These are phyloP conservation scores for Eimeria zaria DNA, from an alignment of 169 alveolate species.

Conservation along the genomic window DNA sequence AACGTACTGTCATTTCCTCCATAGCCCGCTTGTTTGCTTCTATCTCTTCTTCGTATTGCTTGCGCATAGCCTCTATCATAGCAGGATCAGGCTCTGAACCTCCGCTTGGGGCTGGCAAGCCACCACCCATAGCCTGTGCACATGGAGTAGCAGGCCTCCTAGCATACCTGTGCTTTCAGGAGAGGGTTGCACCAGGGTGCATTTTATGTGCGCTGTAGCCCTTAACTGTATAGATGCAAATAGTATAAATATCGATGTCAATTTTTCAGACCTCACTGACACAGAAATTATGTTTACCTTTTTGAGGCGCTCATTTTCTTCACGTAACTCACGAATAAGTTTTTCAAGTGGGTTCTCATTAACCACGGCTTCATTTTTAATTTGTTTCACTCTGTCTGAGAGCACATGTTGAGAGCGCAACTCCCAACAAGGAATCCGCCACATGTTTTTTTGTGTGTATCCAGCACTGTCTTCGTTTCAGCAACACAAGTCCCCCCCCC, in stretches of 20 bases:
- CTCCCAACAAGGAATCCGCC: neutral
- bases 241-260: neutral
- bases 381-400: conserved; percentile 93
- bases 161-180: neutral
- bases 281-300: conserved; percentile 42
- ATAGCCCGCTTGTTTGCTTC: conserved; percentile 86
- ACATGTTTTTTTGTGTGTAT: neutral
- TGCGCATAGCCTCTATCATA: conserved; percentile 73
- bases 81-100: conserved; percentile 84
- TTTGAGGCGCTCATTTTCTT: conserved; percentile 86
- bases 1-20: conserved; percentile 85
- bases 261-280: neutral
- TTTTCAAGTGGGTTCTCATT: conserved; percentile 95
- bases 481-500: neutral
- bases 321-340: conserved; percentile 93
- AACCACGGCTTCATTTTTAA: conserved; percentile 94
- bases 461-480: neutral
- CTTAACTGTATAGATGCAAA: neutral
- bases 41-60: conserved; percentile 87
- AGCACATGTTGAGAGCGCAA: neutral
- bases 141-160: neutral
- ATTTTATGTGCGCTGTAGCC: neutral
- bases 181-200: neutral
- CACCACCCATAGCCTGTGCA: conserved; percentile 82
- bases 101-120: conserved; percentile 86